phyloP scores from a whole-genome alignment of 2,329 filamentous ascomycete genomes.

The Colletotrichum godetiae region DNA sequence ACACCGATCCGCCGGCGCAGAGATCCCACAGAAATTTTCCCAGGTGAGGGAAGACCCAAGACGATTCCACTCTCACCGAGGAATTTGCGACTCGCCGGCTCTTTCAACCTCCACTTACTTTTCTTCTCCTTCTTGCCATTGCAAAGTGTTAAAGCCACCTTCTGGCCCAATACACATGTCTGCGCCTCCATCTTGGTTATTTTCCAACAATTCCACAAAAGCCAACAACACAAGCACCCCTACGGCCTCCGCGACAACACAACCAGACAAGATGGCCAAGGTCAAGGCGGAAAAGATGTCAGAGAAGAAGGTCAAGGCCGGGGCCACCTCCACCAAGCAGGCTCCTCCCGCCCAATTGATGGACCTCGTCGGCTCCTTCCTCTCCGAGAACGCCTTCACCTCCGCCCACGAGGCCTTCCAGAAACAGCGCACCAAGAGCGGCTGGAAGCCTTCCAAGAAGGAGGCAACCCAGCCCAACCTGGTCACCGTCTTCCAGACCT shows the following conservation, averaged over 20 bases:
- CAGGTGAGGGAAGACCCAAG: slow-evolving; percentile 31
- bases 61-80: slow-evolving; percentile 21
- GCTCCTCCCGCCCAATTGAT: slow-evolving; percentile 71
- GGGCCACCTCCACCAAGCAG: slow-evolving; percentile 38
- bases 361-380: slow-evolving; percentile 74
- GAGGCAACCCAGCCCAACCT: slow-evolving; percentile 47
- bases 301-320: slow-evolving; percentile 38
- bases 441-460: slow-evolving; percentile 50
- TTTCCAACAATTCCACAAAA: slow-evolving; percentile 52
- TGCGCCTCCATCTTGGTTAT: slow-evolving; percentile 55
- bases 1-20: slow-evolving; percentile 10
- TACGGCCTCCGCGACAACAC: slow-evolving; percentile 26
- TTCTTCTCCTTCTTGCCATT: neutral
- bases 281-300: slow-evolving; percentile 46
- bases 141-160: neutral
- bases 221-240: slow-evolving; percentile 22
- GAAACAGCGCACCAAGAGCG: slow-evolving; percentile 69
- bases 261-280: slow-evolving; percentile 48
- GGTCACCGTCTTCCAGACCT: slow-evolving; percentile 61
- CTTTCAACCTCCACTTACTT: neutral
- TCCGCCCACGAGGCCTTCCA: slow-evolving; percentile 71
- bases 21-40: slow-evolving; percentile 34
- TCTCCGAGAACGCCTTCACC: slow-evolving; percentile 73
- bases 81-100: neutral
- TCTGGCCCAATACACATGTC: slow-evolving; percentile 44